These are phyloP conservation scores for Pseudognaphalium luteoalbum DNA, from an alignment of 129 eudicot genomes.

Conservation along the genomic window DNA sequence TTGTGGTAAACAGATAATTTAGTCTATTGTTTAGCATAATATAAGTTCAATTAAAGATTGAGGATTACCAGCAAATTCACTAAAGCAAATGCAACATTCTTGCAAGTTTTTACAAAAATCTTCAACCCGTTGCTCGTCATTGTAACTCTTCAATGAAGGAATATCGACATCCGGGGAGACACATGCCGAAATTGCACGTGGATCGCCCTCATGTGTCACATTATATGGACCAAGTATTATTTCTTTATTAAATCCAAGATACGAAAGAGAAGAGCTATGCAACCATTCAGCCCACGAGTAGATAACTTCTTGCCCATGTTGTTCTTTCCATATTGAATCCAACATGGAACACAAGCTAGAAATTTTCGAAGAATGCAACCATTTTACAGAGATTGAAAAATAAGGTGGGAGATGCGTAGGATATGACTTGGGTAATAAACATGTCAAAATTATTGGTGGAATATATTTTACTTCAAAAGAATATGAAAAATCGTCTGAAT, in stretches of 20 bases:
- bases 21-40: constrained; percentile 10
- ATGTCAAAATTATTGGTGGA: constrained; percentile 77
- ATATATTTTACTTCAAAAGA: constrained; percentile 67
- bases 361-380: constrained; percentile 64
- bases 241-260: constrained; percentile 62
- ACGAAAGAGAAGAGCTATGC: constrained; percentile 57
- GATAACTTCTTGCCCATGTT: constrained; percentile 73
- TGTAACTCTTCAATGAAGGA: constrained; percentile 74
- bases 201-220: constrained; percentile 42
- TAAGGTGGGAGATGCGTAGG: constrained; percentile 76
- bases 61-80: constrained; percentile 75
- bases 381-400: constrained; percentile 70
- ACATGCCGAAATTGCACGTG: constrained; percentile 74
- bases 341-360: constrained; percentile 69
- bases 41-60: neutral
- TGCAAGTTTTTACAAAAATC: constrained; percentile 66
- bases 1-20: too few relatives aligned
- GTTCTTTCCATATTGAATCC: constrained; percentile 85
- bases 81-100: constrained; percentile 85
- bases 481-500: constrained; percentile 56
- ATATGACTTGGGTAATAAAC: constrained; percentile 84
- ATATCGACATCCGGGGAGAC: constrained; percentile 73
- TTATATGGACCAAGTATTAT: constrained; percentile 78
- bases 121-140: constrained; percentile 65
- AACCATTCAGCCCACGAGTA: constrained; percentile 94